Base-by-base conservation (phyloP, 805 yeast genomes). In the Torulaspora indica region DNA sequence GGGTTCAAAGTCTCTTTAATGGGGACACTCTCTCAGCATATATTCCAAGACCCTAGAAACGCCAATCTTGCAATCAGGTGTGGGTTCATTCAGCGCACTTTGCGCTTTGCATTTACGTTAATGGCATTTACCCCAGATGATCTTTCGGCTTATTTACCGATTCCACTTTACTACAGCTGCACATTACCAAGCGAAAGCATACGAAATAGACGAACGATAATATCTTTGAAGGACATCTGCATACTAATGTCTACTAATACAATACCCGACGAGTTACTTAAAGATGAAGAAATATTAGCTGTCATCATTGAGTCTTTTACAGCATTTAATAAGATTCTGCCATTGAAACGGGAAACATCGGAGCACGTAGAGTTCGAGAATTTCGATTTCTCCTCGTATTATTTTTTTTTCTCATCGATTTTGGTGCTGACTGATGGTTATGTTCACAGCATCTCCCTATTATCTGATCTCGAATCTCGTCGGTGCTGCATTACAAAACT, bases 281-380 rank as follows among this genome's bases (percentile, higher is more conserved):
- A 52, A n/a, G 49, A 52, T 35, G 48, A 48, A 3, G 35, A 46
- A 1, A 50, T 52, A 1, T 28, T 55, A 9, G 39, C 46, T 1
- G 50, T 58, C 7, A 52, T 63, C 32, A 30, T 58, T 2, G 56
- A 55, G 6, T 58, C 62, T 8, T 56, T 61, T 36, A 44, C 58
- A 4, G 58, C 56, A 25, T 63, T 63, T 38, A 58, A 53, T 38
- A 54, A 46, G 3, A 73, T 79, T 36, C 85, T 93, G 1, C 81
- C 85, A 0, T 67, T 87, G 55, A 76, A 73, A 48, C 73, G 98
- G 47, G 96, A 88, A 57, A 78, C 79, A 3, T 71, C 75, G 5
- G 82, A 78, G 47, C 98, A 91, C 62, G 89, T 91, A 8, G 96
- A 90, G 59, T 93, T 85, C 60, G 98, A 91, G 59, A 81, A 81